Conservation (phyloP, 768 basidiomycete genomes). For the Amanita rubescens region DNA sequence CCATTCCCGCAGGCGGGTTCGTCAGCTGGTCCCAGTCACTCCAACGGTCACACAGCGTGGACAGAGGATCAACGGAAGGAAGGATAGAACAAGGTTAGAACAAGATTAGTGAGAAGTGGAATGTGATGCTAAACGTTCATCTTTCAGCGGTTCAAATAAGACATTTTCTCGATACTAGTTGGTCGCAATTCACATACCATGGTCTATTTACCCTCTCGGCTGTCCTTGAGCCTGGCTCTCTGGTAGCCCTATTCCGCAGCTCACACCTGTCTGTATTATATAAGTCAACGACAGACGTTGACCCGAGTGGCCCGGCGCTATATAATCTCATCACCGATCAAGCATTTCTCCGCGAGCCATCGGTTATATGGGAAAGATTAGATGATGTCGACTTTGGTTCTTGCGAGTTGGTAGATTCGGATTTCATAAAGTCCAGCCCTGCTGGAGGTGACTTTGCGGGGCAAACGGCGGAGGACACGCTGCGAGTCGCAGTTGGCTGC, state of each 20-base stretch:
- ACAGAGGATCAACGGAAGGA: constrained; percentile 51
- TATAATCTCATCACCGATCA: constrained; percentile 86
- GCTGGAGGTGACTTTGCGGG: constrained; percentile 80
- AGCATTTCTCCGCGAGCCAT: constrained; percentile 67
- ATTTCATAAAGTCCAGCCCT: constrained; percentile 56
- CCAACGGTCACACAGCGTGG: constrained; percentile 22
- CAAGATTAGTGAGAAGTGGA: constrained; percentile 14
- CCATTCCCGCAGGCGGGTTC: constrained; percentile 10
- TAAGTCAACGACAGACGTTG: constrained; percentile 35
- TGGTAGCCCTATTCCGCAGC: constrained; percentile 87
- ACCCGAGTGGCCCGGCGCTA: constrained; percentile 33
- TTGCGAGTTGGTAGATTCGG: constrained; percentile 71
- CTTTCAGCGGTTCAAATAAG: constrained; percentile 56
- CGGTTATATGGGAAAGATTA: constrained; percentile 86
- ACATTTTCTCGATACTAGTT: constrained; percentile 59
- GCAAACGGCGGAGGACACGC: constrained; percentile 54
- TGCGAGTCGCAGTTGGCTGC: constrained; percentile 38
- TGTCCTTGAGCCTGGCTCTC: constrained; percentile 41
- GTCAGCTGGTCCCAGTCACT: constrained; percentile 17
- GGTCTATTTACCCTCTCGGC: constrained; percentile 78
- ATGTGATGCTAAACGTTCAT: background rate
- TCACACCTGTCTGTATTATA: constrained; percentile 87
- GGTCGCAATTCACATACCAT: constrained; percentile 83
- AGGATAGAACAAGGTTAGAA: constrained; percentile 59
- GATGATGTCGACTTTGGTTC: constrained; percentile 81